Evolutionary conservation across 768 basidiomycete species (phyloP).

Genomic region (Leccinum ochraceum): DNA sequence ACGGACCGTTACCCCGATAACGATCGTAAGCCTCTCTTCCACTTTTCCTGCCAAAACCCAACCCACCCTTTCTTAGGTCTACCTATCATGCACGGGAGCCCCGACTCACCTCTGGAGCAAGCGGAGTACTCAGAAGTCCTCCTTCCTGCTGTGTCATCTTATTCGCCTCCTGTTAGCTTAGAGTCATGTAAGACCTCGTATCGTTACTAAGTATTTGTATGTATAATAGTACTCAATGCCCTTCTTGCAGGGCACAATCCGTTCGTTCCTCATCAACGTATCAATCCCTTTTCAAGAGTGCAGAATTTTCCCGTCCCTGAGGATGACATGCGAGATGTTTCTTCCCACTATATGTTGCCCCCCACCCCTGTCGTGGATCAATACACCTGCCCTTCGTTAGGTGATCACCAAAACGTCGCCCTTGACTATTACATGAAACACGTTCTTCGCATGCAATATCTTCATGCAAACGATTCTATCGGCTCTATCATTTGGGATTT

Average conservation of each 20-base stretch:
- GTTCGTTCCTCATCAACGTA: slow-evolving; percentile 20
- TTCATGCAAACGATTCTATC: slow-evolving; percentile 56
- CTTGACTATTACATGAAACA: slow-evolving; percentile 54
- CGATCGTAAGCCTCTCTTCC: slow-evolving; percentile 25
- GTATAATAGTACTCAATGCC: slow-evolving; percentile 67
- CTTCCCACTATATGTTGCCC: slow-evolving; percentile 22
- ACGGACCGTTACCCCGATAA: slow-evolving; percentile 30
- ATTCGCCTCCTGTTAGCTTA: slow-evolving; percentile 51
- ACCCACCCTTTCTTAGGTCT: slow-evolving; percentile 22
- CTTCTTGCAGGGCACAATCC: slow-evolving; percentile 49
- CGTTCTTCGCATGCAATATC: slow-evolving; percentile 69
- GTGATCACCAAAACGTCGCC: slow-evolving; percentile 20
- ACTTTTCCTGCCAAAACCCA: background rate
- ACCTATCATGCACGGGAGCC: slow-evolving; percentile 34
- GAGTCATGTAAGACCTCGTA: slow-evolving; percentile 75
- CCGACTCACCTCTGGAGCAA: slow-evolving; percentile 35
- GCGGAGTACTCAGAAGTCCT: slow-evolving; percentile 32
- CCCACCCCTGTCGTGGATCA: slow-evolving; percentile 10
- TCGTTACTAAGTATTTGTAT: slow-evolving; percentile 66
- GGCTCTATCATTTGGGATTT: slow-evolving; percentile 51
- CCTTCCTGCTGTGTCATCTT: slow-evolving; percentile 30
- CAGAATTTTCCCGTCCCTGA: slow-evolving; percentile 13
- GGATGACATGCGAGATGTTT: slow-evolving; percentile 23
- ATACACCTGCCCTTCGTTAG: slow-evolving; percentile 14
- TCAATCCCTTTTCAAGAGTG: slow-evolving; percentile 29